Evolutionary conservation across 345 rosid species (phyloP), one percentile per base, ranked within the genome.

Genomic region (Salix koriyanagi): DNA sequence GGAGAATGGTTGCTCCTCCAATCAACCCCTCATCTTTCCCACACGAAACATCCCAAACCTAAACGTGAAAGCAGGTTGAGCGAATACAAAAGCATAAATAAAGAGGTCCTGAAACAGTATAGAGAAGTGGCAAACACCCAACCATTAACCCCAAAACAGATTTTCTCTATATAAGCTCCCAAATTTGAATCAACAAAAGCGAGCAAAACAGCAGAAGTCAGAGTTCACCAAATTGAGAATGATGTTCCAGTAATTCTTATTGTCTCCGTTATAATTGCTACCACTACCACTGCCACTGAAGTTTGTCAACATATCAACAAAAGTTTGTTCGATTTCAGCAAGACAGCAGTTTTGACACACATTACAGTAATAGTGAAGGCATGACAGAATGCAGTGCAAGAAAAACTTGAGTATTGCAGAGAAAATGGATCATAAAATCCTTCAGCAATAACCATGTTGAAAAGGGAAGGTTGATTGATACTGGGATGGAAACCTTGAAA

Each of bases 11-110:
- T 34, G 99, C 97, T 44, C 96, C 97, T 76, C 99, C 99, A 83
- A 96, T 86, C 80, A 93, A 77, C n/a, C 91, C 96, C 64, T 90
- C 96, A 70, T 87, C 91, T 85, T 92, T 88, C 60, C 90, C 96
- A 70, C 90, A 85, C 14, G 99, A 93, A 84, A 91, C 96, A 86
- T 96, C 98, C 97, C 94, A 91, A 26, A 93, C 99, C 99, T 96
- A 67, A 70, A 79, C 67, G 25, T 71, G 64, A 58, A 42, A 44
- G 16, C 23, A 81, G 62, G 77, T 64, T 42, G 26, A 67, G 26
- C 39, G 6, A 10, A 21, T 23, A 66, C 30, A 70, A 66, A 42
- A 30, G 69, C 62, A 60, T 21, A n/a, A 67, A 61, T 68, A 41
- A n/a, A 39, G 44, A 75, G 69, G 56, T 67, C 62, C 68, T 58